These are phyloP conservation scores for Aureobasidium melanogenum DNA, from an alignment of 2,329 filamentous ascomycete genomes.

Conservation along the genomic window DNA sequence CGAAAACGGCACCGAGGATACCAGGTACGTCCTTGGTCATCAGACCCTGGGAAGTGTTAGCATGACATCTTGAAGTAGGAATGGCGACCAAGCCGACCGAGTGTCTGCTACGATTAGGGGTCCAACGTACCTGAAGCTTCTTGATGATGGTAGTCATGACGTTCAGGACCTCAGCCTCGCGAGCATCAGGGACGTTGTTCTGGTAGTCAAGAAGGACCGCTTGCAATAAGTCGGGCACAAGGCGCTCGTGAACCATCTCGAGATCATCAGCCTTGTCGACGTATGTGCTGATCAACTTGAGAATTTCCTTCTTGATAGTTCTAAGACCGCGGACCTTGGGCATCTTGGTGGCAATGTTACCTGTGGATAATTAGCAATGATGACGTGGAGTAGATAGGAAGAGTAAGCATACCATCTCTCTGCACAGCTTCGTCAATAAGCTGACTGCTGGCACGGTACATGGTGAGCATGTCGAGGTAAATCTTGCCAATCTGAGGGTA, in stretches of 20 bases:
- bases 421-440: conserved; percentile 90
- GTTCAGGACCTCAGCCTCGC: conserved; percentile 92
- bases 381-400: too few species aligned
- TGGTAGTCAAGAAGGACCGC: conserved; percentile 94
- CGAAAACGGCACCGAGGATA: conserved; percentile 98
- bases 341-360: conserved; percentile 92
- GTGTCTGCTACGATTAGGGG: conserved; percentile 42
- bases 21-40: conserved; percentile 98
- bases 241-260: conserved; percentile 83
- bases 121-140: conserved; percentile 81
- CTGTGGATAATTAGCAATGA: conserved; percentile 38
- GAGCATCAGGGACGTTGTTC: conserved; percentile 88
- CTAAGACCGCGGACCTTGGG: conserved; percentile 89
- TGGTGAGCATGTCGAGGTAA: conserved; percentile 96
- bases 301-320: conserved; percentile 98
- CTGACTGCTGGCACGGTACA: conserved; percentile 96
- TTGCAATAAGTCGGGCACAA: conserved; percentile 92
- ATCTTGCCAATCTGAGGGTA: conserved; percentile 97
- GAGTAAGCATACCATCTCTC: conserved; percentile 56
- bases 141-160: conserved; percentile 97
- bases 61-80: conserved; percentile 17
- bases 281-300: conserved; percentile 97
- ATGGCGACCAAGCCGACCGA: conserved; percentile 24
- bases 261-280: conserved; percentile 96
- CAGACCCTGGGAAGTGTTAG: conserved; percentile 51